Percentiles rank a stretch among this genome's conserved stretches.
Evolutionary conservation across 2,329 filamentous ascomycete species (phyloP).

Genomic region (Hypoxylon sp.): DNA sequence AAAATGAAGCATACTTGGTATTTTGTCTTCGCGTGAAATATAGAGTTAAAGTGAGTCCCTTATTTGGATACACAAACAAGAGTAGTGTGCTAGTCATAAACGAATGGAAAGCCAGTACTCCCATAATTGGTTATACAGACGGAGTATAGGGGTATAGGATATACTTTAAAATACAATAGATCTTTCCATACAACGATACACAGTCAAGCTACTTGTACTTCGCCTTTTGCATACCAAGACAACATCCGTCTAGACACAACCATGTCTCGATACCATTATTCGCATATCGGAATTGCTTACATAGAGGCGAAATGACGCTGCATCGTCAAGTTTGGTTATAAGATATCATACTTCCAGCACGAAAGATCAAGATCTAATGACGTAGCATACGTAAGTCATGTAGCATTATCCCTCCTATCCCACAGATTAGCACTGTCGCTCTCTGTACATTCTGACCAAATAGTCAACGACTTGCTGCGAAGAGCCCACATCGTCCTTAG

Average conservation of each 20-base stretch:
- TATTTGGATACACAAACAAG: too few relatives aligned
- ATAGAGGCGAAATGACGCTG: conserved; percentile 15
- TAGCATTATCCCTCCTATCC: conserved; percentile 32
- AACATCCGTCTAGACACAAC: conserved; percentile 29
- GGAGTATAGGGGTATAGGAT: conserved; percentile 1
- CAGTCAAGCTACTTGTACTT: background rate
- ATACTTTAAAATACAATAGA: background rate
- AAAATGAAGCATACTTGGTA: background rate
- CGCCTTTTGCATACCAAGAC: background rate
- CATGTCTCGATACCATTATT: conserved; percentile 13
- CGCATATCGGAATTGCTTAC: conserved; percentile 29
- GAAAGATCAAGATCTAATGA: conserved; percentile 42
- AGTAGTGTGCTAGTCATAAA: background rate
- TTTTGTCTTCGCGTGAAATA: background rate
- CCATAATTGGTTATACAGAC: conserved; percentile 1
- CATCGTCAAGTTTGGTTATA: conserved; percentile 26
- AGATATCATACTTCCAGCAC: conserved; percentile 37
- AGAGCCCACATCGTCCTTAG: conserved; percentile 16
- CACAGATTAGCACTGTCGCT: conserved; percentile 16
- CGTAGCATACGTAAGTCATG: conserved; percentile 34
- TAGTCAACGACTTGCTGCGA: conserved; percentile 26
- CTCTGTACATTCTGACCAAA: conserved; percentile 17
- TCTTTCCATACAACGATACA: background rate
- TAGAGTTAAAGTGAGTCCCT: too few relatives aligned
- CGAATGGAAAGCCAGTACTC: background rate